Conservation (phyloP, 108 stramenopile species). For the Cyclostephanos invisitatus region DNA sequence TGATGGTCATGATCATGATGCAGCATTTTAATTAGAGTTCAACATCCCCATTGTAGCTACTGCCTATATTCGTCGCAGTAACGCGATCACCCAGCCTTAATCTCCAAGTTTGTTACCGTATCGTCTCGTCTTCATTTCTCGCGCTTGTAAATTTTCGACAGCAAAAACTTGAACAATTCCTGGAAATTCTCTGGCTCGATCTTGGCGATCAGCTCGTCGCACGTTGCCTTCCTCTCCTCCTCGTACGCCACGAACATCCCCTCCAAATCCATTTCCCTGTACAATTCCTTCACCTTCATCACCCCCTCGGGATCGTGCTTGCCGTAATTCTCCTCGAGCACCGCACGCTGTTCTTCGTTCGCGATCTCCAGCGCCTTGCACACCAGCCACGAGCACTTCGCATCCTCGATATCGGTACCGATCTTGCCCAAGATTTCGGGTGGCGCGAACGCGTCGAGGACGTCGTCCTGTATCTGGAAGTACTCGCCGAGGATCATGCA, state of each 20-base stretch:
- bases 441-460: slow-evolving; percentile 95
- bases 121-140: slow-evolving; percentile 84
- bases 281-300: slow-evolving; percentile 85
- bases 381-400: slow-evolving; percentile 99
- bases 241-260: slow-evolving; percentile 81
- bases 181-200: slow-evolving; percentile 61
- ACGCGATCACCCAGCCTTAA: neutral
- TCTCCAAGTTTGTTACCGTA: neutral
- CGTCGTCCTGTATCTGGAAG: slow-evolving; percentile 99
- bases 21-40: too few relatives aligned
- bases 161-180: slow-evolving; percentile 78
- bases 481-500: slow-evolving; percentile 94
- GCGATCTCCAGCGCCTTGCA: slow-evolving; percentile 80
- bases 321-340: slow-evolving; percentile 87
- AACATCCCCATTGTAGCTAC: too few relatives aligned
- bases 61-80: too few relatives aligned
- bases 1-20: too few relatives aligned
- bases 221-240: slow-evolving; percentile 70
- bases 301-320: slow-evolving; percentile 72
- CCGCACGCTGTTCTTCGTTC: slow-evolving; percentile 52
- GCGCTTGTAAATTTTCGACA: slow-evolving; percentile 96
- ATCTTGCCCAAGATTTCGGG: slow-evolving; percentile 97
- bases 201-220: slow-evolving; percentile 52
- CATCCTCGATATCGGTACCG: slow-evolving; percentile 99
- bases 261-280: slow-evolving; percentile 82